A percentile compares a stretch with the other conserved stretches of the same genome.
Conservation (phyloP, 106 monocot species). For the Acanthochlamys bracteata region DNA sequence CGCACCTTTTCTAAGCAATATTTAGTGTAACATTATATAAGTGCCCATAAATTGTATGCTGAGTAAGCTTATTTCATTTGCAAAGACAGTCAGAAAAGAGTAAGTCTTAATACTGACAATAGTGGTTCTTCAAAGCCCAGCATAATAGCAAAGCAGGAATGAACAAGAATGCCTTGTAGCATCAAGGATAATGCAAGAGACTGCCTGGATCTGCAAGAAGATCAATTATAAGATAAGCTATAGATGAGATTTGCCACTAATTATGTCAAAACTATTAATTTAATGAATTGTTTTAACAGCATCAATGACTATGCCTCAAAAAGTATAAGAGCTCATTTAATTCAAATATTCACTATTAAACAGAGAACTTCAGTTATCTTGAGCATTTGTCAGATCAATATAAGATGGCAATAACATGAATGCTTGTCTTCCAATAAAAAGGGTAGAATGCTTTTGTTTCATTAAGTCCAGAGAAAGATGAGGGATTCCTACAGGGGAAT, state of each 20-base stretch:
- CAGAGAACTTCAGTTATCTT: no score
- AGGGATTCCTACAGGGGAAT: background rate
- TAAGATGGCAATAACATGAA: no score
- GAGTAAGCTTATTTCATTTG: background rate
- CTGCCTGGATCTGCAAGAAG: conserved; percentile 37
- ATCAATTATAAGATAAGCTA: background rate
- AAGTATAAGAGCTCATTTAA: no score
- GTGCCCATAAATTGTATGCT: background rate
- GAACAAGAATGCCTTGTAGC: conserved; percentile 53
- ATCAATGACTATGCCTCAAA: no score
- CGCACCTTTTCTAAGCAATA: background rate
- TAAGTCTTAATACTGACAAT: conserved; percentile 31
- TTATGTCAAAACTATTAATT: background rate
- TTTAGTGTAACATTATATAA: background rate
- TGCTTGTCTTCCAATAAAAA: no score
- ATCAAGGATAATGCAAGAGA: conserved; percentile 24
- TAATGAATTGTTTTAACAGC: background rate
- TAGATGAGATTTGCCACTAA: background rate
- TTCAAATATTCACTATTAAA: no score
- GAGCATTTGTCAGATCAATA: no score
- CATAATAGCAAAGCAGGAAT: conserved; percentile 68
- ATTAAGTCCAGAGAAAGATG: background rate
- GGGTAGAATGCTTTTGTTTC: background rate
- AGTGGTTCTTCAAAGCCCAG: conserved; percentile 64
- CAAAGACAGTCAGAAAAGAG: background rate